Evolutionary conservation across 352 stramenopile genomes (phyloP), one percentile per base, ranked within the genome.

Genomic region (Phytopythium vexans): DNA sequence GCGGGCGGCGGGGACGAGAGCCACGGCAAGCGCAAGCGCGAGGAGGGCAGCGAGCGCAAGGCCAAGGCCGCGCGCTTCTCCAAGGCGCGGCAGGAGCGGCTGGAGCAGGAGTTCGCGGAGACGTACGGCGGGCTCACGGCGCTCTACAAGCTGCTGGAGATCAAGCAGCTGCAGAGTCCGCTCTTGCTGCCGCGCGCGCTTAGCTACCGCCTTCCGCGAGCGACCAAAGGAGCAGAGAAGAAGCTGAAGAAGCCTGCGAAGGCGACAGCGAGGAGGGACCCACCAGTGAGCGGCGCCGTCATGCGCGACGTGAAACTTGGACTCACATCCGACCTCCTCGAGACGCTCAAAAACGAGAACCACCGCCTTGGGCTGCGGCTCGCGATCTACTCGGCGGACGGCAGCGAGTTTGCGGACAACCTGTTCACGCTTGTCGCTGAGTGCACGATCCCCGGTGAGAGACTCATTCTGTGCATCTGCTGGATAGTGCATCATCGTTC

Each of bases 121-220:
- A 81, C 79, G 54, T 94, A 90, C 64, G 75, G 88, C 48, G 74
- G 64, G 3, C 65, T 88, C 52, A 94, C 82, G 52, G 66, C 80
- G 46, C 70, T 94, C 33, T 94, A 94, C 66, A 94, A 94, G 64
- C 64, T 85, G 55, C 64, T 94, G 35, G 84, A 94, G 56, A 56
- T 89, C 16, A 53, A 83, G 59, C 82, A 94, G 49, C 60, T 91
- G 39, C 60, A 77, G 51, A 79, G 69, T 21, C 84, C 84, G 39
- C 67, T 92, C 27, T 82, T 94, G 68, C 65, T 94, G 49, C 77
- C 84, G 46, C 77, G 84, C 39, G 81, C 84, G 57, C 72, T 94
- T 33, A 86, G 76, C 53, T 94, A 92, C 69, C 84, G 84, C 11
- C 50, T 83, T 36, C 64, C 77, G 41, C 36, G 53, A 9, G 53